phyloP scores from a whole-genome alignment of 176 grass and related monocot genomes.

The Eleusine indica region DNA sequence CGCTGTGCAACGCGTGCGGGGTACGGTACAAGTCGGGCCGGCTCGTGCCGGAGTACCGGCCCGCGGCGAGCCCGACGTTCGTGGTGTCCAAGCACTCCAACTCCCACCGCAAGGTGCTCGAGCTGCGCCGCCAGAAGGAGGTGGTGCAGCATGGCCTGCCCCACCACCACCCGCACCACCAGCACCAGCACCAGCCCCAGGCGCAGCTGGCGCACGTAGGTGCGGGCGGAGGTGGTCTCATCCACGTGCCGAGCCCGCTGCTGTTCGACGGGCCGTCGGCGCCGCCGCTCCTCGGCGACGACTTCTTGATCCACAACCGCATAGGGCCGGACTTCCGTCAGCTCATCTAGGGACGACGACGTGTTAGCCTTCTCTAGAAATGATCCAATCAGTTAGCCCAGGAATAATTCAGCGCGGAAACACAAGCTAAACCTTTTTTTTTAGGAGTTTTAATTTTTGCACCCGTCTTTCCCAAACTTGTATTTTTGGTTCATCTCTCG shows the following conservation, averaged over 20 bases:
- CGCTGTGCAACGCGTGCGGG: conserved; percentile 97
- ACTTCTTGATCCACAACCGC: conserved; percentile 76
- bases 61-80: conserved; percentile 90
- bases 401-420: conserved; percentile 56
- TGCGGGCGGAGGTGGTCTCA: neutral
- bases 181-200: conserved; percentile 4
- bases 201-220: conserved; percentile 26
- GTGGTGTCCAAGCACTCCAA: conserved; percentile 88
- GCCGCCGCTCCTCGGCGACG: conserved; percentile 48
- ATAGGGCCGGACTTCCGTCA: conserved; percentile 69
- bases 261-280: conserved; percentile 49
- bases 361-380: conserved; percentile 17
- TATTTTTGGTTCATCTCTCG: conserved; percentile 39
- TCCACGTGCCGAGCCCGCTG: conserved; percentile 40
- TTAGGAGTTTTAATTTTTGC: conserved; percentile 43
- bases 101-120: conserved; percentile 96
- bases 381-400: conserved; percentile 40
- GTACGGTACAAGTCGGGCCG: conserved; percentile 91
- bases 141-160: conserved; percentile 24
- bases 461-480: conserved; percentile 34
- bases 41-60: conserved; percentile 94
- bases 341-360: conserved; percentile 57
- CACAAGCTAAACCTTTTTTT: conserved; percentile 35
- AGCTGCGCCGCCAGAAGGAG: conserved; percentile 96
- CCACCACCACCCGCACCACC: neutral